Evolutionary conservation across 192 early-diverging fungal genomes (phyloP), one percentile per base, ranked within the genome.

Genomic region (Coemansia sp.): DNA sequence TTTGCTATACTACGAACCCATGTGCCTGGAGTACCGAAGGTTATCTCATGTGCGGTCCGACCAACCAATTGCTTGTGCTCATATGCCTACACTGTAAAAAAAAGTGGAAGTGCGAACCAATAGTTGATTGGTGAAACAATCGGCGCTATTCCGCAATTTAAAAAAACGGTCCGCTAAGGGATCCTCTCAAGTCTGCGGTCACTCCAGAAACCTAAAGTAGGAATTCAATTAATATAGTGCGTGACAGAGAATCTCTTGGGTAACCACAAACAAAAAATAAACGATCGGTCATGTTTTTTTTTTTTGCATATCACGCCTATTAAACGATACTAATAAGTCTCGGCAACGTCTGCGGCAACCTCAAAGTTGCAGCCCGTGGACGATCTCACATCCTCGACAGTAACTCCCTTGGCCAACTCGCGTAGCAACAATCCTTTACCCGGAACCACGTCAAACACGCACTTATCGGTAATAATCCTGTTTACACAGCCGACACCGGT

Each of bases 401-500:
- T 87, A 1, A 77, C 73, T 67, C 86, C 90, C 15, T 75, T 80
- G 51, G 88, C 87, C 61, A 92, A 76, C 80, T 92, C 91, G 27
- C 85, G 86, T 55, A 92, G 79, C 1, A 85, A 77, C 15, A 92
- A 76, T 4, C 84, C 85, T 61, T 86, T 87, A n/a, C 74, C 76
- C 10, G 75, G 75, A 11, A 78, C 55, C 57, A 92, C 89, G 49
- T 92, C 89, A 74, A 92, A 92, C 31, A 92, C 91, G 75, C 89
- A 90, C 84, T 78, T 76, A 63, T 91, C 89, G 0, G 88, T 91
- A 61, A 90, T 91, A 57, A 93, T 91, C 41, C 81, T 79, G 62
- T 90, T 76, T 18, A 91, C 88, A 36, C 91, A 91, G 27, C 81
- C 75, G 42, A 85, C 87, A 67, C 90, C 92, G 3, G 92, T 94